These are phyloP conservation scores for Maudiozyma humilis DNA, from an alignment of 1,139 yeast genomes.

Conservation along the genomic window DNA sequence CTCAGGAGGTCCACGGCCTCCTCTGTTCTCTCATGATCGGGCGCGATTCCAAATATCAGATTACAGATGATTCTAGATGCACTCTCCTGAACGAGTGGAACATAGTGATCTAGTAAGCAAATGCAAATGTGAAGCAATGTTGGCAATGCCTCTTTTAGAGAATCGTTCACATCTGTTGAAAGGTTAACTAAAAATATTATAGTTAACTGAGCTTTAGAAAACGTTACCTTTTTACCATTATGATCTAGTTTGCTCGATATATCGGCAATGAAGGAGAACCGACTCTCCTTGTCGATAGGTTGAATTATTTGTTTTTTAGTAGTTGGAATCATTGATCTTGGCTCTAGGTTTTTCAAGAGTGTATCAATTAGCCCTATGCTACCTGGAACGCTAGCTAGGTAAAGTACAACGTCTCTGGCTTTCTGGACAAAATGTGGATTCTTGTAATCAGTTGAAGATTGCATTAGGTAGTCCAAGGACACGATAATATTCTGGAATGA, in stretches of 20 bases:
- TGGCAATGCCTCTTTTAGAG: slow-evolving; percentile 54
- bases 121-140: slow-evolving; percentile 75
- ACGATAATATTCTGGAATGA: slow-evolving; percentile 60
- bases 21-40: slow-evolving; percentile 45
- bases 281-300: slow-evolving; percentile 25
- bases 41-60: slow-evolving; percentile 56
- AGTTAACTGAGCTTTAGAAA: slow-evolving; percentile 83
- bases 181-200: slow-evolving; percentile 78
- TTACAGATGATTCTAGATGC: slow-evolving; percentile 71
- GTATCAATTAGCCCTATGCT: slow-evolving; percentile 40
- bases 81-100: slow-evolving; percentile 73
- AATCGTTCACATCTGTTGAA: slow-evolving; percentile 51
- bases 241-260: slow-evolving; percentile 49
- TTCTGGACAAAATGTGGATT: slow-evolving; percentile 70
- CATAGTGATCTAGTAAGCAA: slow-evolving; percentile 79
- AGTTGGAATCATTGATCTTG: slow-evolving; percentile 78
- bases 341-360: slow-evolving; percentile 62
- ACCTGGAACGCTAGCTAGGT: slow-evolving; percentile 42
- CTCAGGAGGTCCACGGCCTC: slow-evolving; percentile 50
- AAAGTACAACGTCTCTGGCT: slow-evolving; percentile 73
- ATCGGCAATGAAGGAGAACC: slow-evolving; percentile 72
- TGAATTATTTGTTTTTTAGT: slow-evolving; percentile 35
- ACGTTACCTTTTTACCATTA: slow-evolving; percentile 63
- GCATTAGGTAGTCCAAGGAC: slow-evolving; percentile 62
- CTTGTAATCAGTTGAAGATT: slow-evolving; percentile 60